phyloP scores from a whole-genome alignment of 225 moss, liverwort and hornwort species.

The Marchantia paleacea region DNA sequence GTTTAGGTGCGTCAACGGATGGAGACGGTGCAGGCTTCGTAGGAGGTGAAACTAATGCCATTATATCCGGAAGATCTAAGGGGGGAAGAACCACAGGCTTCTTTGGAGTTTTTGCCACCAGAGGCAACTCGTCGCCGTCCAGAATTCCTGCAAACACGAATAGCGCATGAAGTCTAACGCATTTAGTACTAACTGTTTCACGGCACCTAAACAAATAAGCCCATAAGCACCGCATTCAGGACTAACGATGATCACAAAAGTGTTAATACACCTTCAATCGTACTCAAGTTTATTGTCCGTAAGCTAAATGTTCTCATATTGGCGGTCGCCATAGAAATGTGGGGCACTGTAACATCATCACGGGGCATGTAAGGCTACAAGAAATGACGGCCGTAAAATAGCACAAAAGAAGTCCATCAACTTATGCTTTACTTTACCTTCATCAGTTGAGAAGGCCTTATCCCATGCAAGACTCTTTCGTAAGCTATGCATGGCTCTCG shows the following conservation, averaged over 20 bases:
- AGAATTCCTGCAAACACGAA: conserved; percentile 31
- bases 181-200: no score
- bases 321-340: no score
- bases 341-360: background rate
- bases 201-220: no score
- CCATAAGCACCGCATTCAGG: no score
- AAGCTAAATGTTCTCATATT: no score
- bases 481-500: conserved; percentile 26
- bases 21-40: background rate
- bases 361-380: background rate
- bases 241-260: no score
- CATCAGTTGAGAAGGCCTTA: conserved; percentile 45
- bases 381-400: background rate
- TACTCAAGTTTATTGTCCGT: no score
- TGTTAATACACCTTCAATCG: no score
- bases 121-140: conserved; percentile 42
- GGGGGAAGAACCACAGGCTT: conserved; percentile 29
- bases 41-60: conserved; percentile 18
- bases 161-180: background rate
- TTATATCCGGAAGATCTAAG: conserved; percentile 27
- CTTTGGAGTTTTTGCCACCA: conserved; percentile 30
- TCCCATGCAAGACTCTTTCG: conserved; percentile 54
- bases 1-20: background rate
- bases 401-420: background rate
- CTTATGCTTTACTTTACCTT: conserved; percentile 23